phyloP scores from a whole-genome alignment of 2,329 filamentous ascomycete species.

The Leptographium flavum region DNA sequence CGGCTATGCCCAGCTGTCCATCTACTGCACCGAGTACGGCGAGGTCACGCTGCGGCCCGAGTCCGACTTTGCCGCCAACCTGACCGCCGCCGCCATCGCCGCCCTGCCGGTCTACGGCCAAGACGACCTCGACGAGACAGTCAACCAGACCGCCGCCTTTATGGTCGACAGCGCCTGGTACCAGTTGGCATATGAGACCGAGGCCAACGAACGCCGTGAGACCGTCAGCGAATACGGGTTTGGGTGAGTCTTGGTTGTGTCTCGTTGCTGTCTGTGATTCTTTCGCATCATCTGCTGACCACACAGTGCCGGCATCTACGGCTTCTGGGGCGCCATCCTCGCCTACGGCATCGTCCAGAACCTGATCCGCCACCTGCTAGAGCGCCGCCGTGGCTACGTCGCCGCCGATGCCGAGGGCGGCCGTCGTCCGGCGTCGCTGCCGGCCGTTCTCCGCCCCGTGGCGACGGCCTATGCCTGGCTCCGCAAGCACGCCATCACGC shows the following conservation, averaged over 20 bases:
- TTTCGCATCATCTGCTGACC: not conserved
- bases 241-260: too few relatives aligned
- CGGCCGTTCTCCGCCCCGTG: not conserved
- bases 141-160: not conserved
- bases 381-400: not conserved
- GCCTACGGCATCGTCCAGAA: not conserved
- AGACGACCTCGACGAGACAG: not conserved
- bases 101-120: not conserved
- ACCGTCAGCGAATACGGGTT: too few relatives aligned
- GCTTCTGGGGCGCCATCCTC: slow-evolving; percentile 1
- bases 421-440: not conserved
- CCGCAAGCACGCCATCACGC: not conserved
- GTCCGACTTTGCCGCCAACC: not conserved
- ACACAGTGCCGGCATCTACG: not conserved
- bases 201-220: too few relatives aligned
- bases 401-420: not conserved
- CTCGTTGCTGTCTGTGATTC: too few relatives aligned
- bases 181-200: too few relatives aligned
- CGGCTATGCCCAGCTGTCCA: not conserved
- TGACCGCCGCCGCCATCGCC: not conserved
- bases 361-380: not conserved
- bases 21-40: not conserved
- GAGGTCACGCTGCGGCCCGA: not conserved
- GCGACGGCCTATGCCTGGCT: not conserved
- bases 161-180: too few relatives aligned